Evolutionary conservation across 805 yeast genomes (phyloP), one percentile per base, ranked within the genome.

Genomic region (Teunomyces lycoperdinae): DNA sequence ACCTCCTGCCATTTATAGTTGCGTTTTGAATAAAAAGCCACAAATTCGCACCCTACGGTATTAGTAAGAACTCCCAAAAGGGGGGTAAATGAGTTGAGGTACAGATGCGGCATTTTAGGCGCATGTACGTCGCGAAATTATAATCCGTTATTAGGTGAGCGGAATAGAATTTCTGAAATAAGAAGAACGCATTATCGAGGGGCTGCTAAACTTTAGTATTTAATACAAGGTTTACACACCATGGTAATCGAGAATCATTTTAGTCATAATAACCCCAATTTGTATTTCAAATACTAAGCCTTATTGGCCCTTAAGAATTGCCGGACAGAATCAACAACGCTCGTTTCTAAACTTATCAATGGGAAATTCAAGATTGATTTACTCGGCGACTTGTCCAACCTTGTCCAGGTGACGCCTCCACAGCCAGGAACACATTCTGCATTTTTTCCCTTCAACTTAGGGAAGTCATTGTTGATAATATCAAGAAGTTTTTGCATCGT

Each of bases 371-470:
- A 55, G 7, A 68, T 52, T 30, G 61, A 55, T 26, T 52, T 63
- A 9, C 79, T 69, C 44, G 66, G 66, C 27, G 66, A 50, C 52
- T 66, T 63, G 47, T 75, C 78, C 38, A 67, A 52, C 34, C 45
- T 56, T 44, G 61, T 49, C 41, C 54, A 36, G 10, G 49, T 43
- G 9, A 45, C 58, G 40, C 44, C 30, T 7, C 16, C 39, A 11
- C 39, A 20, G 7, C 45, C 67, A n/a, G 79, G 77, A 27, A 61
- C 58, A 20, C 76, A 78, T 10, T 57, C 66, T 4, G 83, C 73
- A 40, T 80, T 62, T 49, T 72, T 71, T 10, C 74, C 78, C 44
- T 62, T 62, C 48, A 77, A 64, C 50, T 66, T 57, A 3, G 80
- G 77, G 60, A 78, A 69, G 5, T 71, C 60, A 14, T 67, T 61